Conservation (phyloP, 257 asterid genomes). For the Fraxinus pennsylvanica region DNA sequence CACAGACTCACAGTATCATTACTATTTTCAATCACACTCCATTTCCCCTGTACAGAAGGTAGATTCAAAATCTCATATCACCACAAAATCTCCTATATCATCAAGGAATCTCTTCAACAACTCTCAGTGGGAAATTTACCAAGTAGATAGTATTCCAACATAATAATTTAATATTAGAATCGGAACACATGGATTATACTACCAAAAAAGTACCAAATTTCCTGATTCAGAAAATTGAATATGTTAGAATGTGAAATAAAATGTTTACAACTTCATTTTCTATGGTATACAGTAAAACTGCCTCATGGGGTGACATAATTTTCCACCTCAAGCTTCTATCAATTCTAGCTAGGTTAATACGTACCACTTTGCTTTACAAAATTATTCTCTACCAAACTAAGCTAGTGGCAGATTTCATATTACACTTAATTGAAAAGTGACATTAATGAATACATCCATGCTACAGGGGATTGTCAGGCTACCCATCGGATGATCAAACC, state of each 20-base stretch:
- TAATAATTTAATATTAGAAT: neutral
- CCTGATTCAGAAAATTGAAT: neutral
- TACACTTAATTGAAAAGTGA: slow-evolving; percentile 35
- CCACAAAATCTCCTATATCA: neutral
- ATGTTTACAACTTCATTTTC: neutral
- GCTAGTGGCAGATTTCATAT: neutral
- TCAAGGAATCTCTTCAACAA: neutral
- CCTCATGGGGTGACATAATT: neutral
- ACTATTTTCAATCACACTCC: neutral
- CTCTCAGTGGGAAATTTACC: neutral
- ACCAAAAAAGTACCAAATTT: neutral
- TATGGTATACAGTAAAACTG: neutral
- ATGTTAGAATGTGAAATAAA: neutral
- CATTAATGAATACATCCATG: slow-evolving; percentile 30
- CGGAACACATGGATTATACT: neutral
- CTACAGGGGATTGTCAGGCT: slow-evolving; percentile 57
- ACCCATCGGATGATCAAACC: slow-evolving; percentile 60
- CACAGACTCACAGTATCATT: no score
- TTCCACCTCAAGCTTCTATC: neutral
- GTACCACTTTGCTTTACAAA: slow-evolving; percentile 2
- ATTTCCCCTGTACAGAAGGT: neutral
- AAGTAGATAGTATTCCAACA: neutral
- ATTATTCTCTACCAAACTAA: neutral
- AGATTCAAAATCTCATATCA: neutral
- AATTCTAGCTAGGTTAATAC: neutral